phyloP scores from a whole-genome alignment of 352 stramenopile genomes.

The Globisporangium sylvaticum region DNA sequence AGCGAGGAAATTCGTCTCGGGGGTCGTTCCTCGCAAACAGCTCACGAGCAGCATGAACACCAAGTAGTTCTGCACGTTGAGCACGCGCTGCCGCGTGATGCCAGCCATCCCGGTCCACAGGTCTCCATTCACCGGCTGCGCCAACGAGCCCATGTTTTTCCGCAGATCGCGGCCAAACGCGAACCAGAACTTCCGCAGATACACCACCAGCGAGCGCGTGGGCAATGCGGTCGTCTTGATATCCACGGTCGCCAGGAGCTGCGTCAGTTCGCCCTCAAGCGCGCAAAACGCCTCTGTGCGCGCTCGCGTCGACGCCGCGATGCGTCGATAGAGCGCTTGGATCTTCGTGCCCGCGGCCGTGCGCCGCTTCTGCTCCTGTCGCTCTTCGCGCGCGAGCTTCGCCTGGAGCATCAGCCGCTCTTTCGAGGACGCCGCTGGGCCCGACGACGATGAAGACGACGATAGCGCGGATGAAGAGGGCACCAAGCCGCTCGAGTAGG shows the following conservation, averaged over 20 bases:
- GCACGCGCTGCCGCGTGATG: conserved; percentile 20
- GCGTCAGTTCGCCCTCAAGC: conserved; percentile 39
- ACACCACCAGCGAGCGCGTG: conserved; percentile 19
- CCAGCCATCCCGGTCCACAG: conserved; percentile 5
- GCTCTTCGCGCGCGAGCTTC: conserved; percentile 48
- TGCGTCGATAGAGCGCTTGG: conserved; percentile 42
- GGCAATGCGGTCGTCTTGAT: conserved; percentile 32
- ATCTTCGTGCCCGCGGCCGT: conserved; percentile 44
- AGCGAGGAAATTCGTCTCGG: conserved; percentile 23
- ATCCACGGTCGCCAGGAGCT: conserved; percentile 23
- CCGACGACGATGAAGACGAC: conserved; percentile 4
- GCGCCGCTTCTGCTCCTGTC: conserved; percentile 36
- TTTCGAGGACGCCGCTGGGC: conserved; percentile 27
- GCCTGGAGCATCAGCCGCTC: conserved; percentile 57
- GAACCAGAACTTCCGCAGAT: conserved; percentile 51
- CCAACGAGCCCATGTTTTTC: conserved; percentile 3
- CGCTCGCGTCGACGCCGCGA: conserved; percentile 19
- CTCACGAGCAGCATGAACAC: conserved; percentile 60
- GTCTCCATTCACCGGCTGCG: neutral
- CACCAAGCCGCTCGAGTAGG: conserved; percentile 23
- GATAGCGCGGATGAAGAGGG: neutral
- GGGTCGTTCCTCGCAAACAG: conserved; percentile 25
- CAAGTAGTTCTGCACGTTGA: conserved; percentile 54
- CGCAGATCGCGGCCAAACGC: conserved; percentile 17
- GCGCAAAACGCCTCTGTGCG: conserved; percentile 31